Base-by-base conservation (phyloP, 345 rosid species). In the Acer negundo region DNA sequence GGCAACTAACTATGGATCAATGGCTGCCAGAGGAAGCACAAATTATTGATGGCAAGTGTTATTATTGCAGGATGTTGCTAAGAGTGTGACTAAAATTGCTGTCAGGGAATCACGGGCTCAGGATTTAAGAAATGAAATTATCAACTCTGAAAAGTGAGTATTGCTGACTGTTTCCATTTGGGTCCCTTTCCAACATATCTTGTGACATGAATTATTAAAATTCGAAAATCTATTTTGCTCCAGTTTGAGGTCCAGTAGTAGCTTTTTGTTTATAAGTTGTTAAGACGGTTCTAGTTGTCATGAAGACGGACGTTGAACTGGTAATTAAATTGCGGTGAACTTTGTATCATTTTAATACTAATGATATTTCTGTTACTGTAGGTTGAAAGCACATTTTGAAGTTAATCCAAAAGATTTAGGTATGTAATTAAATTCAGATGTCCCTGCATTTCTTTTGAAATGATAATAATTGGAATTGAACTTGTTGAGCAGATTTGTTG, bases 341-440 rank as follows among this genome's bases (percentile, higher is more conserved):
- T 28, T 28, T 28, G 31, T 28, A 28, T 28, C 31, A 2, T 28
- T 28, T 28, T 28, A 28, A 28, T 28, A 28, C 26, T 67, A 58
- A 64, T 73, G 69, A 46, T 16, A 26, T 68, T 19, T 86, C 9
- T 65, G 1, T 67, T 61, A 44, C 4, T 85, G 28, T 70, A 92
- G 99, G 92, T 90, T 95, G 87, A 92, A 91, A 86, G 88, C 93
- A 80, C 98, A 93, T 80, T 95, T 95, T 22, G 90, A 93, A 84
- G 92, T 87, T 44, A 93, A 95, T 86, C 98, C 94, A 62, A 88
- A 82, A 83, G 98, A 95, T 67, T 83, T 90, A 58, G 97, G 93
- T 88, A 84, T 65, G 5, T 12, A 20, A 46, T 15, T 51, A 16
- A 70, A 16, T 73, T 62, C 3, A 3, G 42, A 1, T 15, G 17